These are phyloP conservation scores for Arachnomyces sp. DNA, from an alignment of 2,329 filamentous ascomycete genomes.

Conservation along the genomic window DNA sequence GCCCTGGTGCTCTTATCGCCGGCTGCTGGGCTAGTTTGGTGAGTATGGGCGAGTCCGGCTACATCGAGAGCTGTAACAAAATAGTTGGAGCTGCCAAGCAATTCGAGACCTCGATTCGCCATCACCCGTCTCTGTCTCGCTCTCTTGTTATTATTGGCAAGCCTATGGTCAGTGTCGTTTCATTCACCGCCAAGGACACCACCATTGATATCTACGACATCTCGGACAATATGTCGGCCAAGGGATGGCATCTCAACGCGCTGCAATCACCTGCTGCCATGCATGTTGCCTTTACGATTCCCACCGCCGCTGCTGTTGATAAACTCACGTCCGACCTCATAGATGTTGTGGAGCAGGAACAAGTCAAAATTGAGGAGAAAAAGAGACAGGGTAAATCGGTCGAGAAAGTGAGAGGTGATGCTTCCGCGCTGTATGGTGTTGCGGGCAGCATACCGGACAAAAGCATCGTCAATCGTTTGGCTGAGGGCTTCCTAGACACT, in stretches of 20 bases:
- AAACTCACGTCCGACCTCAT: conserved; percentile 64
- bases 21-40: conserved; percentile 93
- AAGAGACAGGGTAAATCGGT: conserved; percentile 51
- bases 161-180: conserved; percentile 82
- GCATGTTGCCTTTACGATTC: conserved; percentile 87
- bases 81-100: conserved; percentile 84
- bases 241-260: conserved; percentile 93
- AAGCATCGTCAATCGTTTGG: conserved; percentile 83
- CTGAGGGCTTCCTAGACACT: conserved; percentile 84
- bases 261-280: conserved; percentile 87
- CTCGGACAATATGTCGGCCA: conserved; percentile 73
- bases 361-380: conserved; percentile 70
- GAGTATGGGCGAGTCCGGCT: conserved; percentile 78
- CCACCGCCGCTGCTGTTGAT: conserved; percentile 74
- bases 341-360: conserved; percentile 56
- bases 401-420: conserved; percentile 54
- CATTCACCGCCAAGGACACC: conserved; percentile 65
- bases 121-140: conserved; percentile 58
- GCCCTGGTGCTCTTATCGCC: conserved; percentile 88
- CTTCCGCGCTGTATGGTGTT: conserved; percentile 86
- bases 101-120: conserved; percentile 66
- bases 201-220: conserved; percentile 89
- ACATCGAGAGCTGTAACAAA: conserved; percentile 75
- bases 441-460: conserved; percentile 94
- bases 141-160: conserved; percentile 76